Evolutionary conservation across 148 eudicot species (phyloP), one percentile per base, ranked within the genome.

Genomic region (Cornus suecica): DNA sequence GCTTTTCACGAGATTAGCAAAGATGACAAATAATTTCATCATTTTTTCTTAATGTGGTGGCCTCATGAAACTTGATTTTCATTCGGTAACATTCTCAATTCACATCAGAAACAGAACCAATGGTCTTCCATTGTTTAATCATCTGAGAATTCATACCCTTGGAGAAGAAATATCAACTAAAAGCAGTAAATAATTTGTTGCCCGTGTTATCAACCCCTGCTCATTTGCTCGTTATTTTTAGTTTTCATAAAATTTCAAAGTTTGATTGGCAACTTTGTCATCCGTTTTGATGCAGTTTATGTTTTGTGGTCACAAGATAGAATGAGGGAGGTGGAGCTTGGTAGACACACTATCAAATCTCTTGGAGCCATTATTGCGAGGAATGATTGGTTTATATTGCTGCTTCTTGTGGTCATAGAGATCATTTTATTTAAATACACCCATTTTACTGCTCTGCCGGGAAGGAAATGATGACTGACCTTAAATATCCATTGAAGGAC

Each of bases 401-500:
- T 90, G 11, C 74, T 94, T 67, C 89, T 94, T 62, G 78, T 78
- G 51, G 84, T 26, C 27, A 73, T 90, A 52, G 92, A 77, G 20
- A 37, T 78, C 22, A 16, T 77, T 63, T 65, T 94, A 66, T 76
- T 86, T 74, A 22, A 14, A 89, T 89, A 61, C 71, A 83, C 16
- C 98, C 98, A n/a, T 94, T 90, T 81, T 74, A 90, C 66, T 91
- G 98, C 23, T 94, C 81, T 74, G 92, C 92, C 48, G 95, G 98
- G 27, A 80, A 82, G 82, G 91, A 83, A 58, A 90, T 94, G 95
- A 94, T 94, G 93, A 79, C 77, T 16, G 93, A 92, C 77, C 89
- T 94, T 15, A 87, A 77, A 71, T 94, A 89, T 61, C 97, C 97
- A 0, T 32, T 92, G 83, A 80, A 90, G 68, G 76, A 77, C 23